Percentiles rank a stretch among this genome's conserved stretches.
Conservation (phyloP, 257 asterid species). For the Nicotiana noctiflora region DNA sequence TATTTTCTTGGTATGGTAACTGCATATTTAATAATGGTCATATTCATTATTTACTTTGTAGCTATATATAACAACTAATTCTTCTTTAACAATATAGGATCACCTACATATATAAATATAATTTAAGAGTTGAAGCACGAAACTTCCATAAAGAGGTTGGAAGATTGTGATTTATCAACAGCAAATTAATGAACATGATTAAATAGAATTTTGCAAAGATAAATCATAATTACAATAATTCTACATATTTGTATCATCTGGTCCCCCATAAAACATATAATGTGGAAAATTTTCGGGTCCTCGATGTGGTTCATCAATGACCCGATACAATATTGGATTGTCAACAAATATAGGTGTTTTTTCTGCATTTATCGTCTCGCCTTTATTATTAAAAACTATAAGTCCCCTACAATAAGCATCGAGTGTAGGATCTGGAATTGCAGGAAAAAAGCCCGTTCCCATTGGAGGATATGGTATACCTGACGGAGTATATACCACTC, state of each 20-base stretch:
- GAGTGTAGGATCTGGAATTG: background rate
- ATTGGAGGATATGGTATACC: background rate
- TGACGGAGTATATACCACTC: background rate
- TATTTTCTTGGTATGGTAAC: too few relatives aligned
- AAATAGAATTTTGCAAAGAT: background rate
- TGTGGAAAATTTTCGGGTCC: background rate
- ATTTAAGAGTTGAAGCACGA: background rate
- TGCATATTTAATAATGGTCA: too few relatives aligned
- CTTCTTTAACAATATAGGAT: too few relatives aligned
- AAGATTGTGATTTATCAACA: background rate
- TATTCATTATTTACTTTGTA: too few relatives aligned
- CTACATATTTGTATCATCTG: background rate
- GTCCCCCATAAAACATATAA: background rate
- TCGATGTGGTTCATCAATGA: background rate
- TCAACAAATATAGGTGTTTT: background rate
- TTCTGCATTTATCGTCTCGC: background rate
- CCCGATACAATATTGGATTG: background rate
- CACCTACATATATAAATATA: too few relatives aligned
- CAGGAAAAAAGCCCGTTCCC: background rate
- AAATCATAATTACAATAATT: too few relatives aligned
- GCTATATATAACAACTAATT: too few relatives aligned
- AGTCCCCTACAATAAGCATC: background rate
- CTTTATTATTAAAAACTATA: background rate
- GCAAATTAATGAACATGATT: background rate
- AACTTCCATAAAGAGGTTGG: background rate